phyloP scores from a whole-genome alignment of 495 filamentous ascomycete genomes.

The Umbilicaria muhlenbergii region DNA sequence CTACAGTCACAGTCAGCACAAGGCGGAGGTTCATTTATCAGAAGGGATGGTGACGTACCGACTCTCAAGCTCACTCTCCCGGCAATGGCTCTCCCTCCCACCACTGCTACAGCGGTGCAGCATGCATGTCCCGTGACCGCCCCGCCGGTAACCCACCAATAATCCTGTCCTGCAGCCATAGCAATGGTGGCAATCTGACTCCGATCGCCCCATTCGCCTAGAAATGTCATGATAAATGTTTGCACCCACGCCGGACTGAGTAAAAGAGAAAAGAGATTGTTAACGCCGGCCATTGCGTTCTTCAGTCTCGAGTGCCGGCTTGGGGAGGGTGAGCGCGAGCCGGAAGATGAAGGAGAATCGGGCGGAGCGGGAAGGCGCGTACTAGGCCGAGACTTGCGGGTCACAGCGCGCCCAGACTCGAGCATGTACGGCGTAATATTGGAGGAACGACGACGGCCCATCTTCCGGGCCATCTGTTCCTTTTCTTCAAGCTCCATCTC shows the following conservation, averaged over 20 bases:
- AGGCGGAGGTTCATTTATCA: not conserved
- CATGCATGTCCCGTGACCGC: conserved; percentile 74
- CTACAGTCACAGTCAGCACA: conserved; percentile 29
- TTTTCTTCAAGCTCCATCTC: conserved; percentile 93
- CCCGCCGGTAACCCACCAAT: conserved; percentile 95
- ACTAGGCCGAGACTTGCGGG: conserved; percentile 29
- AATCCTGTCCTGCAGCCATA: conserved; percentile 96
- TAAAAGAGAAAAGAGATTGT: conserved; percentile 75
- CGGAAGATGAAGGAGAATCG: conserved; percentile 34
- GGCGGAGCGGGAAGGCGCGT: conserved; percentile 37
- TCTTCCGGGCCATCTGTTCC: conserved; percentile 47
- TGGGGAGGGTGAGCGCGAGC: conserved; percentile 43
- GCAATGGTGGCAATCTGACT: conserved; percentile 98
- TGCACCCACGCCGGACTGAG: conserved; percentile 96
- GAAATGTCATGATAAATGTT: conserved; percentile 97
- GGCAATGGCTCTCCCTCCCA: conserved; percentile 84
- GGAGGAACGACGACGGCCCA: conserved; percentile 35
- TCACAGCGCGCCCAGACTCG: conserved; percentile 30
- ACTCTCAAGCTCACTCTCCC: conserved; percentile 90
- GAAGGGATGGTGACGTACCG: conserved; percentile 47
- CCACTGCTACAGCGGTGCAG: conserved; percentile 85
- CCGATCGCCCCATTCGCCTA: conserved; percentile 95
- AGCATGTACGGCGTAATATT: conserved; percentile 30
- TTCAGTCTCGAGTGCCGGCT: conserved; percentile 19
- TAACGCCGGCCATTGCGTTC: conserved; percentile 43